These are phyloP conservation scores for Lathyrus aphaca DNA, from an alignment of 306 rosid species.

Conservation along the genomic window DNA sequence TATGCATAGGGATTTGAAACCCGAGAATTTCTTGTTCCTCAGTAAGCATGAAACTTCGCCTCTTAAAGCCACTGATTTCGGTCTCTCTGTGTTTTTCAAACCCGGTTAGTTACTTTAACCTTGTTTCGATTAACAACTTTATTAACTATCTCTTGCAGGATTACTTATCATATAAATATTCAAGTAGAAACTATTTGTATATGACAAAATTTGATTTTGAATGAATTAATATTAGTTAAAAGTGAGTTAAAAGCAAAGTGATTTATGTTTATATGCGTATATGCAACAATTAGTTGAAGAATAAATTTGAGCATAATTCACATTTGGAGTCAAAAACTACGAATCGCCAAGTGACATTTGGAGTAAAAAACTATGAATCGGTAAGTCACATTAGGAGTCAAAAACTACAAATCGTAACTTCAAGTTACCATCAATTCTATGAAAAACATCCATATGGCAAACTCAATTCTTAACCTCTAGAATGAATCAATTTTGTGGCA, in stretches of 20 bases:
- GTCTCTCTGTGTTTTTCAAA: conserved; percentile 92
- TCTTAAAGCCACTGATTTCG: conserved; percentile 90
- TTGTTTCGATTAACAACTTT: neutral
- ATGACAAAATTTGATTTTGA: neutral
- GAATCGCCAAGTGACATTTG: too few relatives aligned
- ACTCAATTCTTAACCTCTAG: neutral
- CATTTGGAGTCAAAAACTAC: too few relatives aligned
- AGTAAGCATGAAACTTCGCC: conserved; percentile 70
- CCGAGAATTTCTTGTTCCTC: conserved; percentile 85
- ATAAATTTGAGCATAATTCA: too few relatives aligned
- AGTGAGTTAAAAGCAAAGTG: too few relatives aligned
- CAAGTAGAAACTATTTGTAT: neutral
- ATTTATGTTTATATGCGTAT: too few relatives aligned
- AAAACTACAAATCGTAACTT: too few relatives aligned
- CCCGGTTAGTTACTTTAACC: conserved; percentile 46
- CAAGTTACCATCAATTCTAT: too few relatives aligned
- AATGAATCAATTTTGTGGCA: neutral
- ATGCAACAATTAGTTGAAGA: too few relatives aligned
- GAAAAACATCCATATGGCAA: neutral
- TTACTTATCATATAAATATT: neutral
- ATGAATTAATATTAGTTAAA: too few relatives aligned
- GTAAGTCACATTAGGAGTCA: too few relatives aligned
- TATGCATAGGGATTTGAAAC: conserved; percentile 89
- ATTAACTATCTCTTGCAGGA: too few relatives aligned
- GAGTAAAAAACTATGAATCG: too few relatives aligned